Evolutionary conservation across 768 basidiomycete species (phyloP), one percentile per base, ranked within the genome.

Genomic region (Leccinum rimulosum): DNA sequence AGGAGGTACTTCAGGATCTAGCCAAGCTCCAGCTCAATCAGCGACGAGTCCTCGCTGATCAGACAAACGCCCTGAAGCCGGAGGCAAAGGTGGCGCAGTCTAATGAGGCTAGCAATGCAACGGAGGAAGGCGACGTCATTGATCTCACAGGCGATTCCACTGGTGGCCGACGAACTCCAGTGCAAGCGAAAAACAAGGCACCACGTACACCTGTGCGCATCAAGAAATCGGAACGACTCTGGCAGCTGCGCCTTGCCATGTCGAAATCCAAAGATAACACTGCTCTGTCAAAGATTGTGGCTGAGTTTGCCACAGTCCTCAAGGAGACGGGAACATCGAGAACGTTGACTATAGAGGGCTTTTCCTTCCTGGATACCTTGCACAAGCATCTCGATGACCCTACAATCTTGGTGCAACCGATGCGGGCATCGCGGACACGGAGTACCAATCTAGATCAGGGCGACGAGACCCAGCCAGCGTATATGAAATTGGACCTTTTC

Each of bases 321-420:
- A 74, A 64, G 53, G 80, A 86, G 69, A 81, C 80, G 57, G 87
- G 85, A 67, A 84, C 81, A 49, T 89, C 88, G 58, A 80, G 79
- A 64, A 82, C 81, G 52, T 67, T 88, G 64, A 91, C 85, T 36
- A 86, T 82, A 70, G 87, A 91, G 61, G 89, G 83, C 6, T 88
- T 86, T 65, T 72, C 76, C 25, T 88, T 92, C 72, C 73, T 92
- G 55, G 88, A 90, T 63, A 79, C 82, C 30, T 68, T 92, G 62
- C 79, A 82, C 72, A 88, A 87, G 70, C 88, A 88, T 66, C 79
- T 92, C 48, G 82, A 81, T 38, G 85, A 89, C 69, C 86, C 89
- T 35, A 83, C 84, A 19, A 82, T 84, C 40, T 83, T 82, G 63
- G 72, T 78, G 31, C 68, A 71, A 45, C 87, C 87, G 5, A 66